Evolutionary conservation across 768 basidiomycete genomes (phyloP), one percentile per base, ranked within the genome.

Genomic region (Lactifluus hygrophoroides): DNA sequence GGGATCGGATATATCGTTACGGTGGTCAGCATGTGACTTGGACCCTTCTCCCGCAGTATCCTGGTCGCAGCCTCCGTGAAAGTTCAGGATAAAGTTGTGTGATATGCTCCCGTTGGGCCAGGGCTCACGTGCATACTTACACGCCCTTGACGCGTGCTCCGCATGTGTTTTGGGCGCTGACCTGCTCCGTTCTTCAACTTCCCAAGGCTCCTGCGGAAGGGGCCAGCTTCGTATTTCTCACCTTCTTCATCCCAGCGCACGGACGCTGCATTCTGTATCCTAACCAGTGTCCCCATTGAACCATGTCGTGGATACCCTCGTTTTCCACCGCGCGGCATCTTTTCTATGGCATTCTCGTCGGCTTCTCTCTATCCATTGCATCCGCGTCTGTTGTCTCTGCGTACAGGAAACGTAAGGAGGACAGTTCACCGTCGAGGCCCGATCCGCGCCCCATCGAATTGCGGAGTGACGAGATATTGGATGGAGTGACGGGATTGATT

Each of bases 401-500:
- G 58, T 76, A 77, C 55, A 77, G 80, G 58, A 65, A 73, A 44
- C 78, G 80, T 37, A 80, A 75, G 67, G 74, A 77, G 48, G 73
- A 74, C 51, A 75, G 77, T n/a, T 65, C 70, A 0, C 48, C 52
- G 0, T 63, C 56, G 58, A 72, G 51, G 34, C 67, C 66, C 46
- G 69, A 75, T 35, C 72, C 73, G 3, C 77, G 80, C n/a, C 84
- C 86, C 1, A 87, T 90, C 60, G 82, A 86, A 58, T 67, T 88
- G 40, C 74, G 85, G 52, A 85, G 82, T 55, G 86, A 92, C 68
- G 92, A 94, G 64, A 73, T 93, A 6, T 77, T 94, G 5, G 72
- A 77, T 7, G 94, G 94, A 0, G 85, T 96, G 5, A 81, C 83
- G 11, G 94, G 91, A 2, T 68, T 91, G 34, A 95, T 97, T 56